A percentile compares a stretch with the other conserved stretches of the same genome.
Evolutionary conservation across 2,329 filamentous ascomycete genomes (phyloP).

Genomic region (Penicillium sp.): DNA sequence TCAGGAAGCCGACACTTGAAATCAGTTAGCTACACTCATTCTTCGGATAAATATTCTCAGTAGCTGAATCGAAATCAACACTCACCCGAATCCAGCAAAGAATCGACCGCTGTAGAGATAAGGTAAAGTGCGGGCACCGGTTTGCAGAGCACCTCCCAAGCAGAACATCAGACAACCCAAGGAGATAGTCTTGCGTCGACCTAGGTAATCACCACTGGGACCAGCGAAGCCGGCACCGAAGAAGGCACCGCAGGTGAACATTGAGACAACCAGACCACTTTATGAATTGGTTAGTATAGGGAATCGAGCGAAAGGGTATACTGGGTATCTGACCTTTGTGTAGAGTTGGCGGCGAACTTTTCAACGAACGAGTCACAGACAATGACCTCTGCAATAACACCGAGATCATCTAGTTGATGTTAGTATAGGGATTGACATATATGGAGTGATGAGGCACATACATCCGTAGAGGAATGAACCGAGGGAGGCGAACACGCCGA

Average conservation of each 20-base stretch:
- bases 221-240: conserved; percentile 71
- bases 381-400: conserved; percentile 66
- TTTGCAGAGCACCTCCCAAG: conserved; percentile 75
- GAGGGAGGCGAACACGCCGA: conserved; percentile 64
- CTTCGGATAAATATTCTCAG: conserved; percentile 30
- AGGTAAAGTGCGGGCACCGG: conserved; percentile 63
- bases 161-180: conserved; percentile 74
- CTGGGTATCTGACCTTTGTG: conserved; percentile 37
- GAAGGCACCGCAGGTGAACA: conserved; percentile 79
- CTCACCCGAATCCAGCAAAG: conserved; percentile 63
- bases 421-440: background rate
- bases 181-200: conserved; percentile 74
- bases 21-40: conserved; percentile 45
- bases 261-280: conserved; percentile 73
- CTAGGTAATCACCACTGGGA: conserved; percentile 66
- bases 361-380: conserved; percentile 44
- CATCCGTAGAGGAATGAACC: conserved; percentile 65
- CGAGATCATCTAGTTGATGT: conserved; percentile 55
- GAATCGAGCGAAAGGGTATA: background rate
- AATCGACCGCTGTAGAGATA: conserved; percentile 74
- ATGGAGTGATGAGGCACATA: conserved; percentile 26
- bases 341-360: conserved; percentile 41
- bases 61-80: conserved; percentile 12
- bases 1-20: conserved; percentile 62
- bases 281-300: background rate